Base-by-base conservation (phyloP, 2,329 filamentous ascomycete species). In the Davidsoniella eucalypti region DNA sequence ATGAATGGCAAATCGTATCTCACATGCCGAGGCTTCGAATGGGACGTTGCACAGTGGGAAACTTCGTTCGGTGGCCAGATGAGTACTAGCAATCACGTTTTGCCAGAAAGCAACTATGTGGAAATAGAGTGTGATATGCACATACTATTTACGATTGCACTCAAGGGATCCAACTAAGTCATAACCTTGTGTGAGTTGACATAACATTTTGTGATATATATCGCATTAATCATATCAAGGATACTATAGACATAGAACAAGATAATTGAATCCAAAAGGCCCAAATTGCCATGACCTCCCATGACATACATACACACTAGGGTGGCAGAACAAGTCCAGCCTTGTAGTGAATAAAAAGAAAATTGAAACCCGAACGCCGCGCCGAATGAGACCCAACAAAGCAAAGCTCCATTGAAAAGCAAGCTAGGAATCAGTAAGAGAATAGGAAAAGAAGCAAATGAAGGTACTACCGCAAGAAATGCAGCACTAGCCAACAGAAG, bases 401-500 rank as follows among this genome's bases (percentile, higher is more conserved):
- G 29, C 23, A 17, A 36, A 44, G 29, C 18, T 46, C n/a, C 21
- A 36, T 26, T 38, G 33, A 51, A 41, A 45, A 29, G 14, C 26
- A 45, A 45, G 42, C 41, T 56, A 49, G 52, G 50, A 43, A 48
- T 50, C 52, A 36, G 39, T 44, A 25, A 49, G 51, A 9, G 17
- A 16, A 18, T 14, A 14, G 49, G 48, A 25, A 50, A 16, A 40
- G 4, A 33, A 33, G 21, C 5, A 23, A 33, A 33, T 9, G 1
- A 12, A 33, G 14, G 9, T 17, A 25, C 72, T 65, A 90, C 62
- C 85, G 71, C 65, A 98, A 64, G 62, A 78, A 96, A 65, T 88
- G 84, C 61, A 98, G 62, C 51, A 94, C 87, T 56, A 92, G 67
- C 79, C 87, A 96, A 65, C 90, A 94, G 62, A 98, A 98, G 37